A percentile compares a stretch with the other conserved stretches of the same genome.
Conservation (phyloP, 169 alveolate genomes). For the Babesia caballi region DNA sequence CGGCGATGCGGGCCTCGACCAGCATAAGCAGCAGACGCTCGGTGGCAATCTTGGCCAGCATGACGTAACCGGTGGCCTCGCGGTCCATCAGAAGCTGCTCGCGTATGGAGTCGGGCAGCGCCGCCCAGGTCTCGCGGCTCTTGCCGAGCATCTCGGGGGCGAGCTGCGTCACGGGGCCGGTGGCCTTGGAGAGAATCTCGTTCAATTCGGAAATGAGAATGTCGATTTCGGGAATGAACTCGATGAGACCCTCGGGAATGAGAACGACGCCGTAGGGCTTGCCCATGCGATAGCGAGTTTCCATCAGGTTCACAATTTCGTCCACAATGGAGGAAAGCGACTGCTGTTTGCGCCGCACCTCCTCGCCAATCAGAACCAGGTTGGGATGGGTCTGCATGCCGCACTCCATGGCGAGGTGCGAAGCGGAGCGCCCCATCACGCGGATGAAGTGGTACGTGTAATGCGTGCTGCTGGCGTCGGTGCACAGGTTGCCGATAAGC, state of each 20-base stretch:
- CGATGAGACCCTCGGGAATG: constrained; percentile 97
- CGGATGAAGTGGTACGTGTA: constrained; percentile 94
- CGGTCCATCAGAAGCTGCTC: constrained; percentile 95
- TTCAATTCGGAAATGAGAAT: constrained; percentile 89
- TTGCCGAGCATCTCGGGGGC: constrained; percentile 54
- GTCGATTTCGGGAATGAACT: constrained; percentile 93
- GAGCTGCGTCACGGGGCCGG: constrained; percentile 26
- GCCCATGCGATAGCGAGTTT: constrained; percentile 84
- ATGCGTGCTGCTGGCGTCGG: constrained; percentile 89
- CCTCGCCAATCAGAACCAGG: constrained; percentile 92
- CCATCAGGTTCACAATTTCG: constrained; percentile 87
- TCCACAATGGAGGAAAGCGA: constrained; percentile 86
- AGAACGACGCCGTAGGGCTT: constrained; percentile 93
- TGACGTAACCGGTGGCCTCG: constrained; percentile 98
- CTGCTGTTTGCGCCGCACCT: constrained; percentile 83
- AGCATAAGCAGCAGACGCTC: constrained; percentile 92
- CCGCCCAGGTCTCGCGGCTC: constrained; percentile 79
- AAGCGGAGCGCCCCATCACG: constrained; percentile 98
- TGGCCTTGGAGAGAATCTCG: constrained; percentile 76
- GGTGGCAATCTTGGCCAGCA: constrained; percentile 98
- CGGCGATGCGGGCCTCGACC: constrained; percentile 78
- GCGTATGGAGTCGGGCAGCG: constrained; percentile 89
- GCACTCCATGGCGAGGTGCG: constrained; percentile 95
- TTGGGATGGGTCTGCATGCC: constrained; percentile 95
- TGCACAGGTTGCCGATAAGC: constrained; percentile 90